Percentiles rank a stretch among this genome's conserved stretches.
Evolutionary conservation across 257 asterid species (phyloP).

Genomic region (Solanum corneliomulleri): DNA sequence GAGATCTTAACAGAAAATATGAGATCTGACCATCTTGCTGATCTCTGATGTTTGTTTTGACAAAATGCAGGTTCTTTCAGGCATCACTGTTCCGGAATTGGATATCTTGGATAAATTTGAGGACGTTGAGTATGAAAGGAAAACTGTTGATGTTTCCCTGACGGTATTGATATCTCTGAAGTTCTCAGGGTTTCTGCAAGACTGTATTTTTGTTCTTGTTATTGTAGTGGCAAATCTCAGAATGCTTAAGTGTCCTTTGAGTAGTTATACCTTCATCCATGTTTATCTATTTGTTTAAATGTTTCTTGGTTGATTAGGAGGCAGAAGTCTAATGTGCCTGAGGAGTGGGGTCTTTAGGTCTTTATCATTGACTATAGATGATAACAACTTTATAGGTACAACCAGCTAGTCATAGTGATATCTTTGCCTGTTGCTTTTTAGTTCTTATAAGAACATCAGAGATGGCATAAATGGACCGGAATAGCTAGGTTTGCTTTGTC

Average conservation of each 20-base stretch:
- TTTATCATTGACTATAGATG: neutral
- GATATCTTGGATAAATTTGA: conserved; percentile 69
- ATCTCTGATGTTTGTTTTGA: neutral
- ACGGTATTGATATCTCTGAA: conserved; percentile 19
- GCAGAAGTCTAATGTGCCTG: neutral
- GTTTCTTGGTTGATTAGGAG: neutral
- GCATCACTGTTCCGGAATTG: conserved; percentile 61
- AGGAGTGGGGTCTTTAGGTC: neutral
- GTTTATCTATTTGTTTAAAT: neutral
- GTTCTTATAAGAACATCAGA: neutral
- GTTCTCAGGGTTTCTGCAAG: no score
- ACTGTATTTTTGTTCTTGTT: neutral
- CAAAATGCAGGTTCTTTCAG: conserved; percentile 48
- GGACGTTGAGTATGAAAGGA: conserved; percentile 74
- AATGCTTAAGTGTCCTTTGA: neutral
- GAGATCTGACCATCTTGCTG: neutral
- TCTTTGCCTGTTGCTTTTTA: neutral
- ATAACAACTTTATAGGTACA: neutral
- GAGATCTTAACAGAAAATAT: neutral
- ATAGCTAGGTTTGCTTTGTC: neutral
- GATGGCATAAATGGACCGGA: neutral
- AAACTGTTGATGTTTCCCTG: conserved; percentile 37
- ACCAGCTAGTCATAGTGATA: neutral
- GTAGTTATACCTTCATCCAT: neutral
- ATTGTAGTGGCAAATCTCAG: neutral